Base-by-base conservation (phyloP, 495 filamentous ascomycete genomes). In the Tuber calosporum region DNA sequence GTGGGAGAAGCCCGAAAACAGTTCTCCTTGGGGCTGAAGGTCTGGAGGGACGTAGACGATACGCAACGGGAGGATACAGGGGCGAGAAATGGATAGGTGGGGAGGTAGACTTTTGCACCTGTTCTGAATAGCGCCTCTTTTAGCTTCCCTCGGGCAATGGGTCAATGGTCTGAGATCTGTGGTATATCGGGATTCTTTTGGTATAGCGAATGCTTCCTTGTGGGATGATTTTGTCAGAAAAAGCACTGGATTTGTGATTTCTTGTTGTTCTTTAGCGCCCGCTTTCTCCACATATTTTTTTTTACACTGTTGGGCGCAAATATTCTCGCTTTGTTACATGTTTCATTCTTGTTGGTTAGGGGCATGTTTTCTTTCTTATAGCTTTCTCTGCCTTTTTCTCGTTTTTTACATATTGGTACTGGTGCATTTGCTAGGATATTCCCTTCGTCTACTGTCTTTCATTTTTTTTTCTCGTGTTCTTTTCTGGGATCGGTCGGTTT, bases 351-450 rank as follows among this genome's bases (percentile, higher is more conserved):
- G 58, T 68, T 77, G 41, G 76, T 42, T 53, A 62, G 53, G 72
- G 67, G 75, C 67, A 72, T 77, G 40, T 69, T 68, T 72, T 77
- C 37, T 67, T 58, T 43, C 48, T n/a, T 58, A 70, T 68, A 41
- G 58, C 72, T 71, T 74, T 70, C 67, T 74, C 66, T 68, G 73
- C 53, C 26, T 53, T 53, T 22, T 53, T 53, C 5, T 15, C 26
- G 53, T 15, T 62, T 62, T 62, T 62, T 62, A 62, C 53, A 34
- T 62, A 62, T 26, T 74, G 62, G 74, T 68, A 70, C 48, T 70
- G 76, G 76, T 77, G 75, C 76, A 78, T 78, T 77, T 78, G 42
- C 70, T 34, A 74, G 76, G 75, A 78, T 75, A 69, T 75, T 73
- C 68, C 75, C 68, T 73, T 66, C 68, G 72, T 62, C 62, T 69